phyloP scores from a whole-genome alignment of 2,329 filamentous ascomycete species.

The Colletotrichum camelliae region DNA sequence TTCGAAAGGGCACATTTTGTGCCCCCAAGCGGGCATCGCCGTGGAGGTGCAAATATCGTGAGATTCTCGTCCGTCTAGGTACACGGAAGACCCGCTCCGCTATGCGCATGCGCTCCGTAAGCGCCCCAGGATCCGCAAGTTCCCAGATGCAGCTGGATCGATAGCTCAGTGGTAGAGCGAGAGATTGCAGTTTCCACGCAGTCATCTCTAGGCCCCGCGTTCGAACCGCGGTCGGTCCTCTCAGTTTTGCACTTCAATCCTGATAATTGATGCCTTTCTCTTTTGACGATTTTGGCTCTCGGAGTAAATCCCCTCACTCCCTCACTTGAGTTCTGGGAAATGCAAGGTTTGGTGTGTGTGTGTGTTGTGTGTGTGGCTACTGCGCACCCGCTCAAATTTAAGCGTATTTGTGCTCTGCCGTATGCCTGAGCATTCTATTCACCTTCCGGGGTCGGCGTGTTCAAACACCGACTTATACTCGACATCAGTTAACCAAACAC shows the following conservation, averaged over 20 bases:
- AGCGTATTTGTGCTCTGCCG: neutral
- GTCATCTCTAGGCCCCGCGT: constrained; percentile 21
- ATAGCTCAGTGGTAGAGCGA: constrained; percentile 11
- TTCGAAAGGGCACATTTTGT: neutral
- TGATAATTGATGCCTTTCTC: neutral
- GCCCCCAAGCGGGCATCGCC: neutral
- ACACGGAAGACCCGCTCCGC: neutral
- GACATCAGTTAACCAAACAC: neutral
- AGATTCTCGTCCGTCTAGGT: neutral
- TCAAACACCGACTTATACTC: neutral
- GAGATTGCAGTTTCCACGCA: constrained; percentile 18
- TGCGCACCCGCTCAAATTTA: neutral
- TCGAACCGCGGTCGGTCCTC: constrained; percentile 21
- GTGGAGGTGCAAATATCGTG: neutral
- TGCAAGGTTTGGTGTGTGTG: neutral
- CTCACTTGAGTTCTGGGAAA: neutral
- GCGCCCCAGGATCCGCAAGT: neutral
- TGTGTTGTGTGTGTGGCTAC: neutral
- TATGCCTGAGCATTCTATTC: neutral
- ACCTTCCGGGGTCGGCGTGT: neutral
- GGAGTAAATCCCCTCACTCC: neutral
- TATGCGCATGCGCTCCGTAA: neutral
- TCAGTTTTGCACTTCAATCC: neutral
- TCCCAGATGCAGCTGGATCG: neutral
- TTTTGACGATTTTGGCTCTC: neutral